Base-by-base conservation (phyloP, 2,329 filamentous ascomycete species). In the Kalmusia sp. region DNA sequence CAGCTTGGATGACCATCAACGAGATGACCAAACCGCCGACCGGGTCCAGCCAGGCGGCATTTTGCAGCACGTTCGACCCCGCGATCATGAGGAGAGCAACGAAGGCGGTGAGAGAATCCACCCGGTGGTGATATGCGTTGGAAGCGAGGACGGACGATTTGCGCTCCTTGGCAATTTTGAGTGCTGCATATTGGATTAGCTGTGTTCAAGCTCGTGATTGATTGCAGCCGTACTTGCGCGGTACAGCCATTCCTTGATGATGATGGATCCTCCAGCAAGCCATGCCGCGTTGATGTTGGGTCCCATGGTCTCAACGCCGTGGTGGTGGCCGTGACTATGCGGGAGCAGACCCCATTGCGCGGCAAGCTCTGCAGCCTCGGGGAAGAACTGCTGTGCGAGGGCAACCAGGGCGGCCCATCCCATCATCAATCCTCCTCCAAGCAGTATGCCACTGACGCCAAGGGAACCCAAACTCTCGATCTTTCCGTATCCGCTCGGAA, bases 211-310 rank as follows among this genome's bases (percentile, higher is more conserved):
- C 14, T 7, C 34, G 11, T 27, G 3, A 19, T 19, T 37, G n/a
- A 5, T 3, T 7, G 6, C 3, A 31, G 15, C 15, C 43, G 21
- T 33, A 53, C 73, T 53, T 86, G 93, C 92, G 80, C 90, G 88
- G 72, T 98, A 99, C 22, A 99, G 80, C 91, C 93, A 99, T 76
- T 99, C 95, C 77, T 99, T 99, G 67, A 98, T 80, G 22, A 92
- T 76, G 52, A 99, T 95, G 2, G 92, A 96, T 17, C 91, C 93
- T 34, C 86, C 89, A 30, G 95, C 93, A 54, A 99, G 79, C 95
- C 95, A 99, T 6, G 91, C 93, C 19, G 95, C 95, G 73, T 98
- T 93, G 61, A 99, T 84, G 74, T 91, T 96, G 0, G 95, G 95
- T 1, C 87, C 85, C 30, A 84, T 77, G 50, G 83, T 83, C 3